Percentiles rank a stretch among this genome's conserved stretches.
Conservation (phyloP, 768 basidiomycete species). For the Leccinum sublutescens region DNA sequence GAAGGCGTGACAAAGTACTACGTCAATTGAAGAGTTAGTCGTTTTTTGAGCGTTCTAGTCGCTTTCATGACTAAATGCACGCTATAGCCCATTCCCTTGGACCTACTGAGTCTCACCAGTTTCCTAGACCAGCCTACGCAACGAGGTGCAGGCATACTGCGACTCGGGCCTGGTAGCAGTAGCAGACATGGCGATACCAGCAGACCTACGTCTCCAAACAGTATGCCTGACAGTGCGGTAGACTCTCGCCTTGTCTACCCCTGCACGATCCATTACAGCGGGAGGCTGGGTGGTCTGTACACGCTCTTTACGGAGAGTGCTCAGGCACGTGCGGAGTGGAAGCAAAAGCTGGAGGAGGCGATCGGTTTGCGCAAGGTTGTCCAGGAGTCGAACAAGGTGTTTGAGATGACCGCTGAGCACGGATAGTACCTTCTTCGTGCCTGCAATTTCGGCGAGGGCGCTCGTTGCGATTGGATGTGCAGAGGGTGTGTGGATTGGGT, state of each 20-base stretch:
- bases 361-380: slow-evolving; percentile 80
- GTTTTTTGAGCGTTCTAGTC: not conserved
- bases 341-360: slow-evolving; percentile 85
- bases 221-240: slow-evolving; percentile 39
- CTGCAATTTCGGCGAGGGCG: slow-evolving; percentile 60
- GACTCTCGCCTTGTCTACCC: slow-evolving; percentile 84
- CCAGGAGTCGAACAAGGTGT: slow-evolving; percentile 92
- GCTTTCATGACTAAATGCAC: slow-evolving; percentile 1
- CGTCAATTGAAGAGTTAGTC: slow-evolving; percentile 73
- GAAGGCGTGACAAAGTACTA: slow-evolving; percentile 74
- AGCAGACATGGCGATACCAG: slow-evolving; percentile 33
- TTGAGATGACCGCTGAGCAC: slow-evolving; percentile 85
- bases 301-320: slow-evolving; percentile 84
- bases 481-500: slow-evolving; percentile 95
- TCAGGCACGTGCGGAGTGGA: slow-evolving; percentile 81
- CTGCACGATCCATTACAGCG: slow-evolving; percentile 85
- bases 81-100: slow-evolving; percentile 84
- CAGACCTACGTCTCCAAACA: slow-evolving; percentile 23
- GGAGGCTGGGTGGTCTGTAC: slow-evolving; percentile 81
- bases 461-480: slow-evolving; percentile 93
- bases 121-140: slow-evolving; percentile 80
- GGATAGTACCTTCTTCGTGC: slow-evolving; percentile 78
- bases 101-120: slow-evolving; percentile 80
- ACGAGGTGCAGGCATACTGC: slow-evolving; percentile 69
- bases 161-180: slow-evolving; percentile 44